These are phyloP conservation scores for Coemansia sp. DNA, from an alignment of 192 early-diverging fungal species.

Conservation along the genomic window DNA sequence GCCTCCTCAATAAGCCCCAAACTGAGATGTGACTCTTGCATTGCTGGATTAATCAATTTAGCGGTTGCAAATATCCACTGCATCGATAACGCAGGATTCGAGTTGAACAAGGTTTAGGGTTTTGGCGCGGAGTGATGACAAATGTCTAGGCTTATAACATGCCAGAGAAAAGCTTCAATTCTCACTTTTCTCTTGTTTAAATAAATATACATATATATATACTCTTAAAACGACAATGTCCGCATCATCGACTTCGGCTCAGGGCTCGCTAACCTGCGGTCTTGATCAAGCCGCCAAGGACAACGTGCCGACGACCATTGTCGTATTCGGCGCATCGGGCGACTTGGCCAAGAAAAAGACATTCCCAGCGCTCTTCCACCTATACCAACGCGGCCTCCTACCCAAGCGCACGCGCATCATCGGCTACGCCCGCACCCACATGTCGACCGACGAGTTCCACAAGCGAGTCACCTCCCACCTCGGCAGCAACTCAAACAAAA, in stretches of 20 bases:
- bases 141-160: too few species aligned
- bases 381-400: constrained; percentile 80
- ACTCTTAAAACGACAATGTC: constrained; percentile 20
- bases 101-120: too few species aligned
- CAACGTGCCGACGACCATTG: constrained; percentile 53
- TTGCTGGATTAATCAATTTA: too few species aligned
- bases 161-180: too few species aligned
- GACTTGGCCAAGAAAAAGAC: constrained; percentile 99
- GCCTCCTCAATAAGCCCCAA: too few species aligned
- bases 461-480: constrained; percentile 68
- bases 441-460: constrained; percentile 73
- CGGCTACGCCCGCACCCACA: constrained; percentile 88
- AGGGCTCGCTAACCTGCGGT: constrained; percentile 56
- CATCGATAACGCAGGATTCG: too few species aligned
- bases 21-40: too few species aligned
- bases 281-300: constrained; percentile 48
- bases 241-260: constrained; percentile 79
- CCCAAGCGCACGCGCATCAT: constrained; percentile 74
- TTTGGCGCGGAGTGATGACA: too few species aligned
- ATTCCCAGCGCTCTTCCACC: constrained; percentile 92
- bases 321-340: constrained; percentile 89
- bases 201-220: constrained; percentile 37
- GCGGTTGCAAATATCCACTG: too few species aligned
- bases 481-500: constrained; percentile 14
- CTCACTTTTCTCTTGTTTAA: background rate